Conservation (phyloP, 2,329 filamentous ascomycete species). For the Colletotrichum truncatum region DNA sequence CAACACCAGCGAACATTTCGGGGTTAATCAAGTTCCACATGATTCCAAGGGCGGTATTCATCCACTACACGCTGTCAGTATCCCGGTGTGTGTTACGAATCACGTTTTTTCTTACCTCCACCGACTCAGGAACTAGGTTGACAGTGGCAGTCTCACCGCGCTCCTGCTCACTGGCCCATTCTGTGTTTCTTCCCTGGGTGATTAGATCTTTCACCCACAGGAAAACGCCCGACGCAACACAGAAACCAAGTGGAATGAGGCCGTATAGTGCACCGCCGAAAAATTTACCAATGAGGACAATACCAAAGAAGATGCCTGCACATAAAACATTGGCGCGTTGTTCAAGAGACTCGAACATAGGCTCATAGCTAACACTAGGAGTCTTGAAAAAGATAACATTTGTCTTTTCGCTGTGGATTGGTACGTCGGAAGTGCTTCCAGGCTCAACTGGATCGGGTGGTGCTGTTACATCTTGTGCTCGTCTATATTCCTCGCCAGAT, state of each 20-base stretch:
- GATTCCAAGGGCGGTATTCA: slow-evolving; percentile 87
- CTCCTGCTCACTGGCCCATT: slow-evolving; percentile 89
- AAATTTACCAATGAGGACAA: slow-evolving; percentile 79
- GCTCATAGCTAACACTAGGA: slow-evolving; percentile 87
- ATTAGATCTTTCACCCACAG: slow-evolving; percentile 92
- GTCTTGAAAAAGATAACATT: slow-evolving; percentile 97
- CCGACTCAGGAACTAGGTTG: slow-evolving; percentile 91
- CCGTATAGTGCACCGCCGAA: slow-evolving; percentile 83
- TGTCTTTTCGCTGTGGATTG: slow-evolving; percentile 95
- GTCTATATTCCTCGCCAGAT: slow-evolving; percentile 80
- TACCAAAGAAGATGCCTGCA: slow-evolving; percentile 74
- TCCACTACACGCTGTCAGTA: slow-evolving; percentile 67
- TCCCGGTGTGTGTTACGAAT: not conserved
- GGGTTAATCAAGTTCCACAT: slow-evolving; percentile 94
- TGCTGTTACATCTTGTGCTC: slow-evolving; percentile 88
- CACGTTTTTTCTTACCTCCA: slow-evolving; percentile 60
- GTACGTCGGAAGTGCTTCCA: slow-evolving; percentile 90
- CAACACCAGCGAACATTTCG: slow-evolving; percentile 90
- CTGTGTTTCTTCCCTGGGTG: slow-evolving; percentile 80
- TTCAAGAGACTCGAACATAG: slow-evolving; percentile 83
- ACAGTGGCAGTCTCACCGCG: slow-evolving; percentile 86
- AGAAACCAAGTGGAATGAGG: slow-evolving; percentile 77
- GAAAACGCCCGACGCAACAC: slow-evolving; percentile 80
- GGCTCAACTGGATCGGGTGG: slow-evolving; percentile 87
- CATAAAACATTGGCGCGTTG: slow-evolving; percentile 77